Percentiles rank a stretch among this genome's conserved stretches.
These are phyloP conservation scores for Polymyxa betae DNA, from an alignment of 208 protist species.

Conservation along the genomic window DNA sequence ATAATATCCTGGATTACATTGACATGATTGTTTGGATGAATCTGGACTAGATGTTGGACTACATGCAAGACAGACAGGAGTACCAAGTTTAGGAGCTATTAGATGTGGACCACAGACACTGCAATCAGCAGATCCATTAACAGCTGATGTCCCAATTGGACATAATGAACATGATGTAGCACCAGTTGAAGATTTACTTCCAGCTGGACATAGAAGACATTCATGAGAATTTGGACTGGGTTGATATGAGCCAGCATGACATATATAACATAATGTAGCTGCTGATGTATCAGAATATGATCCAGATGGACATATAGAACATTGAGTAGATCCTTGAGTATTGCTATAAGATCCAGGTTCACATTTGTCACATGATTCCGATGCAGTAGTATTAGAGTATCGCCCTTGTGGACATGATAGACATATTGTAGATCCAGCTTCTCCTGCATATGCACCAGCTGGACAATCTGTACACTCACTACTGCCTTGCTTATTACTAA, in stretches of 20 bases:
- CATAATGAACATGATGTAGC: neutral
- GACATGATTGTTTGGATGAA: neutral
- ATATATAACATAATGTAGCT: neutral
- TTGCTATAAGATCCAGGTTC: conserved; percentile 16
- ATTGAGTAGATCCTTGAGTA: neutral
- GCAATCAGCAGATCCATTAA: neutral
- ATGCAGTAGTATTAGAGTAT: neutral
- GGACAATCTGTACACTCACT: neutral
- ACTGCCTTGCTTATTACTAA: neutral
- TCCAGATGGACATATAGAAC: neutral
- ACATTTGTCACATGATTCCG: neutral
- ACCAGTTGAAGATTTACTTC: neutral
- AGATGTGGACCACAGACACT: neutral
- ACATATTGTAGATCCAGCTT: neutral
- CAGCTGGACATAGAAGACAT: neutral
- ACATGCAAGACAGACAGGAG: neutral
- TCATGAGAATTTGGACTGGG: neutral
- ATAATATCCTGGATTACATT: neutral
- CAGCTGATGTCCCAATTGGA: neutral
- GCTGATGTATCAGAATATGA: neutral
- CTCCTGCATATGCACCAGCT: neutral
- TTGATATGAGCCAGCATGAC: neutral
- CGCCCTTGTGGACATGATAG: neutral
- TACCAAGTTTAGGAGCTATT: neutral
- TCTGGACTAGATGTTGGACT: neutral